Evolutionary conservation across 805 yeast genomes (phyloP).

Genomic region (Clavispora vitiphila): DNA sequence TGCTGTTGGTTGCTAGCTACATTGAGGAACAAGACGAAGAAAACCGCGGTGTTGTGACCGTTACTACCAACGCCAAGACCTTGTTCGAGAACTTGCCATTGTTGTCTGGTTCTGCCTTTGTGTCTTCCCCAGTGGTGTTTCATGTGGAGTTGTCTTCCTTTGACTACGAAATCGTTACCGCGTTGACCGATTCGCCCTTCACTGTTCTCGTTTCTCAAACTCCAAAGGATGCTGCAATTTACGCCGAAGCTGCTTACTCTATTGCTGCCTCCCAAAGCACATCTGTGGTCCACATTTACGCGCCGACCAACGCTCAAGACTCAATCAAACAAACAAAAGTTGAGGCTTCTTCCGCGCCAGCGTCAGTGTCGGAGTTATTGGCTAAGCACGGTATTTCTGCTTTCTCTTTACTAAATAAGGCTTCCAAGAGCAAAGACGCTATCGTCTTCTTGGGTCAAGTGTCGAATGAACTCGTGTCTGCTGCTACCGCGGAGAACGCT

Average conservation of each 20-base stretch:
- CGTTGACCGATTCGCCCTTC: slow-evolving; percentile 65
- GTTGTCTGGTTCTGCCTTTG: slow-evolving; percentile 37
- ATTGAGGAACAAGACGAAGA: slow-evolving; percentile 11
- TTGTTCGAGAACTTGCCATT: slow-evolving; percentile 59
- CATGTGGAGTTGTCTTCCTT: slow-evolving; percentile 53
- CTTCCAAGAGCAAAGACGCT: slow-evolving; percentile 39
- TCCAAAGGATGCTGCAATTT: slow-evolving; percentile 46
- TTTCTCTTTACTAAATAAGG: slow-evolving; percentile 26
- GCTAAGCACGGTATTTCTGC: slow-evolving; percentile 22
- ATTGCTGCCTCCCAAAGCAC: slow-evolving; percentile 43
- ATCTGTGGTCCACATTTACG: slow-evolving; percentile 72
- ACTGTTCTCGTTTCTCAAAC: slow-evolving; percentile 65
- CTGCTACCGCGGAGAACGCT: slow-evolving; percentile 32
- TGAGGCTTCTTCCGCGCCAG: background rate
- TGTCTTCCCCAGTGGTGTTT: slow-evolving; percentile 45
- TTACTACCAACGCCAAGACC: slow-evolving; percentile 49
- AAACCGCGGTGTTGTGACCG: slow-evolving; percentile 29
- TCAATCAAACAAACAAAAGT: slow-evolving; percentile 8
- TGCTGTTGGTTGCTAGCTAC: slow-evolving; percentile 36
- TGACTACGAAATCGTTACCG: slow-evolving; percentile 68
- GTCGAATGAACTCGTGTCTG: slow-evolving; percentile 36
- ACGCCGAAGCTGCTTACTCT: slow-evolving; percentile 55
- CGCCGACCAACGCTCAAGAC: slow-evolving; percentile 20
- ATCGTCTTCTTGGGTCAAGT: slow-evolving; percentile 63
- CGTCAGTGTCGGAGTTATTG: slow-evolving; percentile 19